These are phyloP conservation scores for Spergularia marina DNA, from an alignment of 148 eudicot genomes.

Conservation along the genomic window DNA sequence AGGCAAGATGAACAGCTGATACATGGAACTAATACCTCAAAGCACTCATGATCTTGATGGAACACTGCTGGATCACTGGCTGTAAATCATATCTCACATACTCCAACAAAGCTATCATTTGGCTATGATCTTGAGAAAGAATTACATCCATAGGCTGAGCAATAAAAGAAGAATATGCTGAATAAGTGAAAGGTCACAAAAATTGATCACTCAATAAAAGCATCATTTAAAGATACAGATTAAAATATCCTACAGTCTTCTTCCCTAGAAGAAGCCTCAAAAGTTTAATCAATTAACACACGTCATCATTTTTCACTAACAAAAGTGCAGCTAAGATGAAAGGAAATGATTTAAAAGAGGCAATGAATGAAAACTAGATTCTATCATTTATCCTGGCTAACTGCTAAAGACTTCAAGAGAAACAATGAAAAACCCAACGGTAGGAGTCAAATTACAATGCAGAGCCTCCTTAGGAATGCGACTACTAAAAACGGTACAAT, in stretches of 20 bases:
- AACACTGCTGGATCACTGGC: constrained; percentile 77
- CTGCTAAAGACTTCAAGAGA: background rate
- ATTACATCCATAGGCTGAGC: constrained; percentile 83
- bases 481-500: background rate
- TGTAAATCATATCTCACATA: constrained; percentile 92
- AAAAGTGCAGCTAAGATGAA: background rate
- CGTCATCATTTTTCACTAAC: background rate
- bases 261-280: background rate
- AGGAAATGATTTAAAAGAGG: background rate
- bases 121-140: constrained; percentile 93
- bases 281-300: background rate
- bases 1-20: background rate
- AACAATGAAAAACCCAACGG: background rate
- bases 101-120: constrained; percentile 79
- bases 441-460: background rate
- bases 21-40: constrained; percentile 52
- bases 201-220: background rate
- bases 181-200: background rate
- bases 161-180: background rate
- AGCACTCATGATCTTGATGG: constrained; percentile 81
- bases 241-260: background rate
- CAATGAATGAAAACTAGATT: background rate
- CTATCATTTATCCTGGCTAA: background rate
- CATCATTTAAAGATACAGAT: background rate
- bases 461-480: background rate